Evolutionary conservation across 495 filamentous ascomycete species (phyloP).

Genomic region (Lichina pygmaea): DNA sequence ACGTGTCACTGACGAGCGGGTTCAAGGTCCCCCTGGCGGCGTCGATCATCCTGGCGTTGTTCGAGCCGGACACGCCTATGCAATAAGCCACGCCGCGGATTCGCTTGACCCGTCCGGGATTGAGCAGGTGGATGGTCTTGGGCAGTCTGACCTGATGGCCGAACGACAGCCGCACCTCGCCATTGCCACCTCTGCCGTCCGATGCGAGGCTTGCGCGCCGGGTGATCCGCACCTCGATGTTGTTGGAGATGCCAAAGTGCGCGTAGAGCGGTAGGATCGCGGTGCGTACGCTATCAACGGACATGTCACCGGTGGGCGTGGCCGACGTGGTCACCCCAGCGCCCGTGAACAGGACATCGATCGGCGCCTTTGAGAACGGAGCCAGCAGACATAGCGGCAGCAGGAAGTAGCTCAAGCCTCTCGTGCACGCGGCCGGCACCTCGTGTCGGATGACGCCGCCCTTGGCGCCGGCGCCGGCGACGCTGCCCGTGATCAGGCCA

Average conservation of each 20-base stretch:
- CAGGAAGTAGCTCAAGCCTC: slow-evolving; percentile 81
- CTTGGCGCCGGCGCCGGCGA: slow-evolving; percentile 34
- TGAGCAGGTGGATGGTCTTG: slow-evolving; percentile 74
- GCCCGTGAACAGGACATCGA: slow-evolving; percentile 73
- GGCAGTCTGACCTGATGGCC: slow-evolving; percentile 75
- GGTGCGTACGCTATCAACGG: slow-evolving; percentile 76
- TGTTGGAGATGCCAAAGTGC: slow-evolving; percentile 64
- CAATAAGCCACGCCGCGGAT: slow-evolving; percentile 84
- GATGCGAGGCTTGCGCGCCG: slow-evolving; percentile 48
- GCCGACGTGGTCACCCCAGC: slow-evolving; percentile 82
- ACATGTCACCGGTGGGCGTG: slow-evolving; percentile 57
- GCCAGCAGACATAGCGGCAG: slow-evolving; percentile 72
- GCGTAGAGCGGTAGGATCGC: slow-evolving; percentile 76
- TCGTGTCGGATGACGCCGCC: slow-evolving; percentile 55
- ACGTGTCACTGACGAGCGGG: slow-evolving; percentile 59
- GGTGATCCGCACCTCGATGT: slow-evolving; percentile 68
- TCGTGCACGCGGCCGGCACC: slow-evolving; percentile 40
- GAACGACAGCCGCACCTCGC: slow-evolving; percentile 77
- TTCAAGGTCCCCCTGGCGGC: slow-evolving; percentile 70
- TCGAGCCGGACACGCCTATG: slow-evolving; percentile 65
- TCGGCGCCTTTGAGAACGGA: slow-evolving; percentile 67
- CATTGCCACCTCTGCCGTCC: slow-evolving; percentile 53
- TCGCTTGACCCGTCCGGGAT: slow-evolving; percentile 63
- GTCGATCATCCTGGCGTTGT: slow-evolving; percentile 90
- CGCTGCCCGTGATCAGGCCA: slow-evolving; percentile 65